Evolutionary conservation across 2,329 filamentous ascomycete genomes (phyloP).

Genomic region (Talaromyces islandicus): DNA sequence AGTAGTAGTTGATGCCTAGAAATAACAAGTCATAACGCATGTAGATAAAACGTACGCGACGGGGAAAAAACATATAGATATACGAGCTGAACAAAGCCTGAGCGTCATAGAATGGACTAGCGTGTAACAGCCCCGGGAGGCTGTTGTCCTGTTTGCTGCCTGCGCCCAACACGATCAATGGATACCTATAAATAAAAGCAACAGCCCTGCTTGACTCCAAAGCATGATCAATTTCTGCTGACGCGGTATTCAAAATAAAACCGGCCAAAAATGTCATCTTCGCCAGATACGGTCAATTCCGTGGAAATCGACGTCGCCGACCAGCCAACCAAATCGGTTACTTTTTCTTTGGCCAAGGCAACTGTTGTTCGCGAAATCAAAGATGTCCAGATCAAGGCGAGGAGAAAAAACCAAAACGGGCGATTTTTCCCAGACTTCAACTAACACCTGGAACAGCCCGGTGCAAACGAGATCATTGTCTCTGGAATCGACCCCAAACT

Average conservation of each 20-base stretch:
- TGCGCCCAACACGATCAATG: neutral
- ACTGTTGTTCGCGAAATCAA: constrained; percentile 57
- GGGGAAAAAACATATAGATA: neutral
- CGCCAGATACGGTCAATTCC: constrained; percentile 11
- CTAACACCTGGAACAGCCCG: constrained; percentile 32
- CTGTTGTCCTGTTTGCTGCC: neutral
- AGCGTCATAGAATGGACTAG: neutral
- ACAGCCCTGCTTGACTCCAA: neutral
- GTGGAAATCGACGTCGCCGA: constrained; percentile 46
- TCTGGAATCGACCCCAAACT: constrained; percentile 49
- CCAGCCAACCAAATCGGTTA: constrained; percentile 55
- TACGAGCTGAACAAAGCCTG: neutral
- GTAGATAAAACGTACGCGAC: neutral
- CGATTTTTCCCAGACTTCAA: neutral
- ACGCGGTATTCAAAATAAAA: neutral
- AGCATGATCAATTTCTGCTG: neutral
- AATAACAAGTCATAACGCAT: neutral
- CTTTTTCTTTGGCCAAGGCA: constrained; percentile 56
- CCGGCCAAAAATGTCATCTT: neutral
- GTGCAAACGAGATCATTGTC: constrained; percentile 53
- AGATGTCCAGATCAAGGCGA: constrained; percentile 41
- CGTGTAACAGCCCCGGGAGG: neutral
- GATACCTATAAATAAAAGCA: neutral
- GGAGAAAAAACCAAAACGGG: constrained; percentile 11
- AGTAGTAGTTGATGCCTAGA: neutral